These are phyloP conservation scores for Pyrenochaeta sp. DNA, from an alignment of 2,329 filamentous ascomycete genomes.

Conservation along the genomic window DNA sequence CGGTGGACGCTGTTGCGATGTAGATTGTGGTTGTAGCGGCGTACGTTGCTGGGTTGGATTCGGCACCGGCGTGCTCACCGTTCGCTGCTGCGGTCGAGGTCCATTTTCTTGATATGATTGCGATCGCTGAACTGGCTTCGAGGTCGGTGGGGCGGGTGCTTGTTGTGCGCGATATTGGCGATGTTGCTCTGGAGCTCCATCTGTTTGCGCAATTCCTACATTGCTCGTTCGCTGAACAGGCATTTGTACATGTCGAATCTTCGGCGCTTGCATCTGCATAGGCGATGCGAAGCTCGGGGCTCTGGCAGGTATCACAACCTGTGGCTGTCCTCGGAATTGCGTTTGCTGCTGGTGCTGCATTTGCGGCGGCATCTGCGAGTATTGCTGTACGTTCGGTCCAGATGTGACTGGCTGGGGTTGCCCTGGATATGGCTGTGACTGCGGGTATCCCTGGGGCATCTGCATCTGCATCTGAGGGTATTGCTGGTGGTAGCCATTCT, in stretches of 20 bases:
- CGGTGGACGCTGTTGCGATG: conserved; percentile 32
- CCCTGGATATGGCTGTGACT: conserved; percentile 22
- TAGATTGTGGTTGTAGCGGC: conserved; percentile 44
- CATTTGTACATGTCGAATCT: conserved; percentile 40
- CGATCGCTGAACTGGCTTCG: conserved; percentile 50
- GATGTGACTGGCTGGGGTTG: conserved; percentile 32
- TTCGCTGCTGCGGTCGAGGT: conserved; percentile 42
- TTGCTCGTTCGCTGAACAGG: conserved; percentile 33
- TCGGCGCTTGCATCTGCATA: conserved; percentile 37
- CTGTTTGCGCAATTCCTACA: conserved; percentile 21
- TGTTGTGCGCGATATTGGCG: conserved; percentile 27
- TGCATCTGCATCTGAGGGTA: conserved; percentile 32
- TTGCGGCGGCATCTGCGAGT: conserved; percentile 28
- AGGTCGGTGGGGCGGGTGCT: conserved; percentile 32
- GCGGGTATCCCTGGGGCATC: conserved; percentile 30
- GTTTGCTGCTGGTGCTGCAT: conserved; percentile 25
- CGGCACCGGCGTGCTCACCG: conserved; percentile 28
- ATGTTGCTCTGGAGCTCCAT: conserved; percentile 23
- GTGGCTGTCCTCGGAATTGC: conserved; percentile 35
- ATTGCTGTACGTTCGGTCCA: conserved; percentile 35
- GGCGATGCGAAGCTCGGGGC: conserved; percentile 26
- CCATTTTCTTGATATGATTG: conserved; percentile 46
- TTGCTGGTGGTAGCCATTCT: conserved; percentile 35
- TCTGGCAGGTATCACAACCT: conserved; percentile 39
- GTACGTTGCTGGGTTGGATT: conserved; percentile 33